Base-by-base conservation (phyloP, 495 filamentous ascomycete species). In the Aspergillus diversus region DNA sequence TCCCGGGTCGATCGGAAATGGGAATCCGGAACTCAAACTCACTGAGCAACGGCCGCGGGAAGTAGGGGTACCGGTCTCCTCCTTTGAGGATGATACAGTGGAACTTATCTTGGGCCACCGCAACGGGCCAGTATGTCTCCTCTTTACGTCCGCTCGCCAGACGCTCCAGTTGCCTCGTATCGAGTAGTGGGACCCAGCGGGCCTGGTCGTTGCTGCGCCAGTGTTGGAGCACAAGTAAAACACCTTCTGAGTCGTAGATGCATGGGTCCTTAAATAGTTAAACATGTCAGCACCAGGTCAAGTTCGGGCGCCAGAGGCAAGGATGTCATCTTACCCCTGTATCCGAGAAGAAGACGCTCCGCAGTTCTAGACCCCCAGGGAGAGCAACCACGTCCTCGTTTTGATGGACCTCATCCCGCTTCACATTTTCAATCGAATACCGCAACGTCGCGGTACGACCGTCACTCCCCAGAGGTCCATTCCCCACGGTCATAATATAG, bases 41-140 rank as follows among this genome's bases (percentile, higher is more conserved):
- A 62, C 86, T 91, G 42, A 99, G 89, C 47, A 97, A 77, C 0
- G 95, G 93, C 5, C 92, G 89, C 0, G 95, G 95, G 79, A 97
- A 98, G 80, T 97, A 97, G 4, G 95, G 95, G 72, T 97, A 87
- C 70, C 89, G 83, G 69, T 99, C 96, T 12, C 89, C 90, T 59
- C 95, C 95, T 76, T 99, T 98, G 66, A 99, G 89, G 66, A 99
- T 98, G 75, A 98, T 97, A 76, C 96, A 98, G 79, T 98, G 93
- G 75, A 99, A 99, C 69, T 91, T 96, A 65, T 89, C 83, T 65
- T 93, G 87, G 15, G 93, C 92, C 3, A 97, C 93, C 9, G 94
- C 95, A 35, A 99, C 92, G 0, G 95, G 96, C 87, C 92, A 99
- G 75, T 99, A 99, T 0, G 82, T 85, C 73, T 99, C 95, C 64